phyloP scores from a whole-genome alignment of 2,329 filamentous ascomycete species.

The Fonsecaea monophora region DNA sequence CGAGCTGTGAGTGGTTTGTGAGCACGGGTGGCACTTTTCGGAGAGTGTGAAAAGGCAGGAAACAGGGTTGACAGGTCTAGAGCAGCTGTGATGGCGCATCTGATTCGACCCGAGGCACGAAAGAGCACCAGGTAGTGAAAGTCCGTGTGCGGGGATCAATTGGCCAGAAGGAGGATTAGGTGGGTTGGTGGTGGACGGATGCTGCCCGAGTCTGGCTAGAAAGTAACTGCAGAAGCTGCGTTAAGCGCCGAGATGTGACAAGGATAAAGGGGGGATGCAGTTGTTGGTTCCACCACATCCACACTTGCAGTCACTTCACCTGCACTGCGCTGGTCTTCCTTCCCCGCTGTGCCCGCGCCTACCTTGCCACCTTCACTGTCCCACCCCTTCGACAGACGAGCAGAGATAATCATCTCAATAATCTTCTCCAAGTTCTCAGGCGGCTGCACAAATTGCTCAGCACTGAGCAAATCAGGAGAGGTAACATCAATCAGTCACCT shows the following conservation, averaged over 20 bases:
- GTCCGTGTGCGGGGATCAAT: background rate
- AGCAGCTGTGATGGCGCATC: constrained; percentile 4
- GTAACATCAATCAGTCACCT: background rate
- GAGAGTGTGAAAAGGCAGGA: background rate
- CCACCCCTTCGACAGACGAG: background rate
- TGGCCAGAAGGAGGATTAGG: background rate
- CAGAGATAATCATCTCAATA: background rate
- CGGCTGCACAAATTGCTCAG: constrained; percentile 8
- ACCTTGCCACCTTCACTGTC: background rate
- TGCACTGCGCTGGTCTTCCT: background rate
- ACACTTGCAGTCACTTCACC: background rate
- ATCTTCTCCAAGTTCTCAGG: background rate
- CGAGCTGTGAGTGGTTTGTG: constrained; percentile 16
- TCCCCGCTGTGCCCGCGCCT: background rate
- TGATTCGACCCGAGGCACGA: constrained; percentile 1
- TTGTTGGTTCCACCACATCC: background rate
- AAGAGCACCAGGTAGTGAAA: background rate
- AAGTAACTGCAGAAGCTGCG: background rate
- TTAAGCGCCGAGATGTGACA: constrained; percentile 5
- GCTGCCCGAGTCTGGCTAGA: background rate
- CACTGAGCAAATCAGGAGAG: constrained; percentile 1
- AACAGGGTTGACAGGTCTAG: constrained; percentile 4
- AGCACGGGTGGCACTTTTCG: constrained; percentile 12
- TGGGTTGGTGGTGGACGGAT: background rate
- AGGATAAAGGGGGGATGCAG: background rate